These are phyloP conservation scores for Camellia granthamiana DNA, from an alignment of 148 eudicot species.

Conservation along the genomic window DNA sequence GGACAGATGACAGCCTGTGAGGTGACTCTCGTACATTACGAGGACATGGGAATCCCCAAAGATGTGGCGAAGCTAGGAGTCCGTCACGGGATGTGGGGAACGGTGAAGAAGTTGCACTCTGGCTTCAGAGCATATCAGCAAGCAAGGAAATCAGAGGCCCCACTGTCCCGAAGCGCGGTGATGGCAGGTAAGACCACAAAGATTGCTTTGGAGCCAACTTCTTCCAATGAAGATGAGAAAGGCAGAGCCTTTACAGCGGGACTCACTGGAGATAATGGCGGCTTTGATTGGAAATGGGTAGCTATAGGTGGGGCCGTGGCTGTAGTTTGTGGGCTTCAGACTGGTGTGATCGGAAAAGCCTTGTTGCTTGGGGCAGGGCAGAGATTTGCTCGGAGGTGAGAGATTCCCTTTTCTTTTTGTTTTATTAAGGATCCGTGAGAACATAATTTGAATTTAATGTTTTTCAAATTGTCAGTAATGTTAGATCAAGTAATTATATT, in stretches of 20 bases:
- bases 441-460: neutral
- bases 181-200: constrained; percentile 72
- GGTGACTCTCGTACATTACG: constrained; percentile 77
- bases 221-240: constrained; percentile 34
- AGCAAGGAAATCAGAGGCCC: constrained; percentile 44
- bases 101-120: constrained; percentile 82
- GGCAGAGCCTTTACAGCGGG: neutral
- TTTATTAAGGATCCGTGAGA: neutral
- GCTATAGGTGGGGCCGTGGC: constrained; percentile 80
- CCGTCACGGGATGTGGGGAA: constrained; percentile 99
- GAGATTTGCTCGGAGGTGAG: constrained; percentile 44
- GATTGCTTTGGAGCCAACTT: constrained; percentile 29
- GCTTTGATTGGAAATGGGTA: constrained; percentile 79
- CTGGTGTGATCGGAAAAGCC: constrained; percentile 73
- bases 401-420: neutral
- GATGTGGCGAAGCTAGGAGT: constrained; percentile 90
- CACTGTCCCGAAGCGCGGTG: constrained; percentile 59
- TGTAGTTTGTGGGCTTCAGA: constrained; percentile 70
- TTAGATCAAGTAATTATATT: neutral
- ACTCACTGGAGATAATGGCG: constrained; percentile 24
- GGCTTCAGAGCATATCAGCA: constrained; percentile 89
- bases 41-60: constrained; percentile 97
- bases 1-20: constrained; percentile 80
- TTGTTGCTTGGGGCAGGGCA: constrained; percentile 73
- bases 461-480: neutral